Base-by-base conservation (phyloP, 139 green algal genomes). In the Tetradesmus lagerheimii region DNA sequence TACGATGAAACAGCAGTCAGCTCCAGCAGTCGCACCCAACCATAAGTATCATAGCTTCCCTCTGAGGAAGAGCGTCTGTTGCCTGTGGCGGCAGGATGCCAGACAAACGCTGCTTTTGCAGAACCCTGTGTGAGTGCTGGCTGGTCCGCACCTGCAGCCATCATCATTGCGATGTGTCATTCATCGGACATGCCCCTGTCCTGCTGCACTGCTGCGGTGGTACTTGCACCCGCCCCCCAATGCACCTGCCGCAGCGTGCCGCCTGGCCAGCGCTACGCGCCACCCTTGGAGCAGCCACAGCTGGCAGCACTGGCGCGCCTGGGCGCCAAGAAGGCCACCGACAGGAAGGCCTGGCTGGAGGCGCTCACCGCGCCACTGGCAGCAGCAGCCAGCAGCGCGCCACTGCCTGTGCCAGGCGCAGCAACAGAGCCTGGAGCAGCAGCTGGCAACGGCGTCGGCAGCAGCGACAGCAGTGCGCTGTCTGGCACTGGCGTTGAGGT, bases 281-380 rank as follows among this genome's bases (percentile, higher is more conserved):
- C 25, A 0, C 62, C 62, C 1, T 64, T 88, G n/a, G 38, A 62
- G 27, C n/a, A 29, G 25, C 18, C 23, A 16, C 83, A 88, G 38
- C 38, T 66, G 37, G 34, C 83, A 47, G 85, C 85, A 9, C 85
- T 89, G 29, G 29, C 39, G 0, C 41, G 85, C 14, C 85, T 83
- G 3, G 47, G 34, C 16, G 38, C 39, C 43, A 89, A 89, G 71
- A 89, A 89, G 45, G 53, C 31, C 25, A 39, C n/a, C 8, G 85
- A 89, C 71, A 80, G 85, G 45, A 83, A 34, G 27, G 20, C 71
- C 16, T 89, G 71, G 71, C 85, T 89, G 31, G 85, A 89, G 47
- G 71, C 71, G n/a, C n/a, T 89, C 12, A 74, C 80, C 5, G 83
- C 64, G 35, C 57, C 83, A 41, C 83, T 77, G 39, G 83, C 83